Percentiles rank a stretch among this genome's conserved stretches.
phyloP scores from a whole-genome alignment of 129 eudicot genomes.

The Chrysanthemum makinoi region DNA sequence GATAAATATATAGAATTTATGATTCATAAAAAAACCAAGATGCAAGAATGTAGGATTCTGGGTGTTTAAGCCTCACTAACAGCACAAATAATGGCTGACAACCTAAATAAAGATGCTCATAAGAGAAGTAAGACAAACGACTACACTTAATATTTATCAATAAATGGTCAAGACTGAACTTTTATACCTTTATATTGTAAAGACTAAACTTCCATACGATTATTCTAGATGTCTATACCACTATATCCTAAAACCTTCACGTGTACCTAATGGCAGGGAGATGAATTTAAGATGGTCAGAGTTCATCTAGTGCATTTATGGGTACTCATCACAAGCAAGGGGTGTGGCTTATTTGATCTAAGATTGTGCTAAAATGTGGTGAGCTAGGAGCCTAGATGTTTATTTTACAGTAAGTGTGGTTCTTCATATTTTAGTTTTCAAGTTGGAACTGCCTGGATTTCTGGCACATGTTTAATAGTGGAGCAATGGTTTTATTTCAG shows the following conservation, averaged over 20 bases:
- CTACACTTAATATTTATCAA: not conserved
- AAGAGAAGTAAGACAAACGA: not conserved
- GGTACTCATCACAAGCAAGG: not conserved
- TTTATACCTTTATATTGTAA: no score
- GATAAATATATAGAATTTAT: not conserved
- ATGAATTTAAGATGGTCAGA: not conserved
- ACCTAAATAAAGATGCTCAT: not conserved
- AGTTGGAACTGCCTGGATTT: no score
- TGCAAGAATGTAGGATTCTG: not conserved
- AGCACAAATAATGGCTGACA: slow-evolving; percentile 1
- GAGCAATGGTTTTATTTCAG: no score
- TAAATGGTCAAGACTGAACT: not conserved
- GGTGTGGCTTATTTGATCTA: no score
- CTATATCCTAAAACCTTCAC: not conserved
- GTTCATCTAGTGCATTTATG: not conserved
- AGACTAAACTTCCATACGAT: no score
- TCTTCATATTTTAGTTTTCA: no score
- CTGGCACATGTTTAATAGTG: no score
- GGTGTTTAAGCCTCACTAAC: slow-evolving; percentile 4
- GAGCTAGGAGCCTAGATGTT: no score
- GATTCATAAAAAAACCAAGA: not conserved
- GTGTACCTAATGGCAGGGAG: not conserved
- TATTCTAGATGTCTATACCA: not conserved
- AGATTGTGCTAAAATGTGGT: no score
- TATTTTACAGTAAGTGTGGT: no score